Percentiles rank a stretch among this genome's conserved stretches.
phyloP scores from a whole-genome alignment of 352 stramenopile species.

The Globisporangium parvum region DNA sequence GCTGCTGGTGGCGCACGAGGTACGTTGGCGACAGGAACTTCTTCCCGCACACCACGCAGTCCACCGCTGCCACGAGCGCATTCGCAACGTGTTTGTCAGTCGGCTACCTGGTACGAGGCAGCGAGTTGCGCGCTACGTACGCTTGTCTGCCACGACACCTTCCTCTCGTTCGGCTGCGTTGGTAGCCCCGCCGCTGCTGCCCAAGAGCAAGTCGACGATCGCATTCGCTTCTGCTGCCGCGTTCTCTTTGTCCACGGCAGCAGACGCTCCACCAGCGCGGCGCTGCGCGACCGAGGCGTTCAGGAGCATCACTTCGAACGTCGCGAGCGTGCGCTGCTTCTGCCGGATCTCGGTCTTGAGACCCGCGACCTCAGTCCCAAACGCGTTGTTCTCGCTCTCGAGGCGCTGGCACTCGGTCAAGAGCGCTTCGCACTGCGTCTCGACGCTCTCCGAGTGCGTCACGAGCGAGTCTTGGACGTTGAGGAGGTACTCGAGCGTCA shows the following conservation, averaged over 20 bases:
- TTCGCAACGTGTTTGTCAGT: background rate
- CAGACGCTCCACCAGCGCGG: conserved; percentile 6
- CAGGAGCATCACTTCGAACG: conserved; percentile 74
- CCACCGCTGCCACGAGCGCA: conserved; percentile 18
- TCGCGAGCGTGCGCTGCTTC: conserved; percentile 78
- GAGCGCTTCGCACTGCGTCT: conserved; percentile 64
- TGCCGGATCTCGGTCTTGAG: conserved; percentile 76
- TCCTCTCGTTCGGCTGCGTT: background rate
- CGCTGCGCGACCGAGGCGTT: conserved; percentile 39
- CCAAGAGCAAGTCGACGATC: conserved; percentile 31
- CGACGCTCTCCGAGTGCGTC: conserved; percentile 49
- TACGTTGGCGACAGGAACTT: conserved; percentile 72
- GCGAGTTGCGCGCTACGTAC: conserved; percentile 13
- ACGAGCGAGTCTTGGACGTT: conserved; percentile 82
- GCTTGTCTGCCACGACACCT: conserved; percentile 16
- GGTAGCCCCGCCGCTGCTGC: background rate
- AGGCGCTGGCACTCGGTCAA: conserved; percentile 53
- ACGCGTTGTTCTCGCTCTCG: conserved; percentile 53
- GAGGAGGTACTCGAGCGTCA: conserved; percentile 79
- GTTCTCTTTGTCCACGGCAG: conserved; percentile 29
- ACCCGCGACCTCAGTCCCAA: conserved; percentile 46
- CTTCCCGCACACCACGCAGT: conserved; percentile 70
- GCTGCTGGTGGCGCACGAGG: conserved; percentile 59
- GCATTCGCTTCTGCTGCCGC: conserved; percentile 22
- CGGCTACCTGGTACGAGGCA: too few relatives aligned